Evolutionary conservation across 352 stramenopile genomes (phyloP).

Genomic region (Phytophthora kernoviae): DNA sequence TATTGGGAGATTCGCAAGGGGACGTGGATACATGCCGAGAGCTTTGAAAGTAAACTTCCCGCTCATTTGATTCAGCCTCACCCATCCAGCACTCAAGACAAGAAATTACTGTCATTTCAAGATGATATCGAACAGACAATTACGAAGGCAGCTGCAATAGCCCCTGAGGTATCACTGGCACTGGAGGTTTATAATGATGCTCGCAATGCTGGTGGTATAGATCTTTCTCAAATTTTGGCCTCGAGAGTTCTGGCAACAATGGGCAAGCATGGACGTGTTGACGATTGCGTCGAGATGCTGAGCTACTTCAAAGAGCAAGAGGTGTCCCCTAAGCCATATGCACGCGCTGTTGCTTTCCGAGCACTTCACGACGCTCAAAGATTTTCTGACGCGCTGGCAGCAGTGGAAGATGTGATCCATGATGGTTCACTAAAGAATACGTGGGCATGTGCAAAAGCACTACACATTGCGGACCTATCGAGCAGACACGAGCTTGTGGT

Average conservation of each 20-base stretch:
- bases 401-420: constrained; percentile 13
- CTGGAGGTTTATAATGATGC: constrained; percentile 19
- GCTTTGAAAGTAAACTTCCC: constrained; percentile 4
- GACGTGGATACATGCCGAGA: constrained; percentile 48
- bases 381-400: constrained; percentile 3
- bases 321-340: constrained; percentile 8
- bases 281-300: constrained; percentile 19
- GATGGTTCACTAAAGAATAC: neutral
- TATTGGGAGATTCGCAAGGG: constrained; percentile 80
- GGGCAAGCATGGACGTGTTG: constrained; percentile 11
- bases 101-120: neutral
- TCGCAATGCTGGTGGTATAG: constrained; percentile 5
- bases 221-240: constrained; percentile 9
- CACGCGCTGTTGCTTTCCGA: constrained; percentile 9
- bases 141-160: no score
- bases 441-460: neutral
- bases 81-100: neutral
- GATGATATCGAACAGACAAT: no score
- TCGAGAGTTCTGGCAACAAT: constrained; percentile 17
- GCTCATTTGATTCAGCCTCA: constrained; percentile 8
- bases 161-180: constrained; percentile 8
- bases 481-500: constrained; percentile 7
- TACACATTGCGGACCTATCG: constrained; percentile 10
- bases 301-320: constrained; percentile 15
- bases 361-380: constrained; percentile 3